Percentiles rank a stretch among this genome's conserved stretches.
These are phyloP conservation scores for Lentinula boryana DNA, from an alignment of 768 basidiomycete species.

Conservation along the genomic window DNA sequence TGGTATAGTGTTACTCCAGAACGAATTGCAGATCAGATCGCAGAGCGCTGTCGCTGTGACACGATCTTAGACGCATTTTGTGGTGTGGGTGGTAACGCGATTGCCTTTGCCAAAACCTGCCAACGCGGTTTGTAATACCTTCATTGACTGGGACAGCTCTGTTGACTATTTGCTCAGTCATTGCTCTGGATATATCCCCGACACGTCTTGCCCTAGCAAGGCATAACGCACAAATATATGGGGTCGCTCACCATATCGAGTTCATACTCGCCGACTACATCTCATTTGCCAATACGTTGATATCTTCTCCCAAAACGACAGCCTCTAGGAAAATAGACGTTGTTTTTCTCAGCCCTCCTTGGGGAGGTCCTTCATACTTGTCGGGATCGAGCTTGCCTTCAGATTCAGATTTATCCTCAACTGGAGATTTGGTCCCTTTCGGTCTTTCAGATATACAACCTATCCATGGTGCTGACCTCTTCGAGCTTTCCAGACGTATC, in stretches of 20 bases:
- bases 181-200: slow-evolving; percentile 86
- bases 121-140: slow-evolving; percentile 64
- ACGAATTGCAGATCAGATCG: slow-evolving; percentile 86
- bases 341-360: slow-evolving; percentile 91
- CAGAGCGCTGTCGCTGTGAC: slow-evolving; percentile 82
- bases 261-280: slow-evolving; percentile 87
- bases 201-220: slow-evolving; percentile 83
- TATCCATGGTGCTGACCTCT: slow-evolving; percentile 78
- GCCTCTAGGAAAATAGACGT: slow-evolving; percentile 65
- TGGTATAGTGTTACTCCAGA: slow-evolving; percentile 99
- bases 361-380: slow-evolving; percentile 85
- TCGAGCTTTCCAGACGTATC: slow-evolving; percentile 61
- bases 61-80: slow-evolving; percentile 94
- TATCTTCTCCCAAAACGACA: slow-evolving; percentile 17
- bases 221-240: slow-evolving; percentile 92
- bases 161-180: slow-evolving; percentile 50
- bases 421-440: slow-evolving; percentile 29
- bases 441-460: slow-evolving; percentile 70
- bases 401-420: slow-evolving; percentile 13
- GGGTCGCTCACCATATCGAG: slow-evolving; percentile 92
- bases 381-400: slow-evolving; percentile 23
- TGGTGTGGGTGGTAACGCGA: slow-evolving; percentile 96
- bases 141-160: background rate
- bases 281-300: slow-evolving; percentile 61
- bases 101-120: slow-evolving; percentile 95